phyloP scores from a whole-genome alignment of 148 eudicot genomes.

The Rhododendron ferrugineum region DNA sequence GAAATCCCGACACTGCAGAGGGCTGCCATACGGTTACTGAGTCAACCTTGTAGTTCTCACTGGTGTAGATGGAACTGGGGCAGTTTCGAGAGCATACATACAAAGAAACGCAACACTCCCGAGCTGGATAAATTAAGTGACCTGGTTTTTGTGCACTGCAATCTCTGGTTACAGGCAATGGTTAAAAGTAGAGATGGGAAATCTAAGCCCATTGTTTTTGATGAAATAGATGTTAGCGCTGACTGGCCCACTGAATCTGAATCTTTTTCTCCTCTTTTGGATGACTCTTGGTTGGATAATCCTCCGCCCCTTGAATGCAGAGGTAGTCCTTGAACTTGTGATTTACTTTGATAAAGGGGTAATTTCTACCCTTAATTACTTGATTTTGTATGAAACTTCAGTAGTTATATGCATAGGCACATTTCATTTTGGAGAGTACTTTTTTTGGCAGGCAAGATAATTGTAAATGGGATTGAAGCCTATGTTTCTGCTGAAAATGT shows the following conservation, averaged over 20 bases:
- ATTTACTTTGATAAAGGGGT: background rate
- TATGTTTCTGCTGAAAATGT: background rate
- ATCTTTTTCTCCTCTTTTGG: conserved; percentile 21
- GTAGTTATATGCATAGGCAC: background rate
- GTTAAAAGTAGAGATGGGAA: conserved; percentile 19
- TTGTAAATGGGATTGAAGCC: background rate
- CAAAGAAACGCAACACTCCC: conserved; percentile 9
- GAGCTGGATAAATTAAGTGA: conserved; percentile 24
- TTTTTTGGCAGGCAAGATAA: background rate
- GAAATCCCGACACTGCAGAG: conserved; percentile 37
- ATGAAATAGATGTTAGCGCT: conserved; percentile 29
- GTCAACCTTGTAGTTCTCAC: conserved; percentile 40
- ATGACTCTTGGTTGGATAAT: conserved; percentile 28
- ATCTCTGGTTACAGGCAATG: conserved; percentile 37
- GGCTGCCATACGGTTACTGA: conserved; percentile 28
- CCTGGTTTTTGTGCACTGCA: conserved; percentile 38
- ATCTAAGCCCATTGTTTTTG: conserved; percentile 22
- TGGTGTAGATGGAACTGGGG: conserved; percentile 47
- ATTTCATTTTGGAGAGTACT: background rate
- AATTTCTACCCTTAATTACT: background rate
- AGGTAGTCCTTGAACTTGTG: conserved; percentile 13
- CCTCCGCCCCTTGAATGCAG: conserved; percentile 13
- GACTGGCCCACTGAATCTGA: conserved; percentile 37
- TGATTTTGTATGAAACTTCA: conserved; percentile 1
- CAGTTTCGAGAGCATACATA: conserved; percentile 28